phyloP scores from a whole-genome alignment of 176 grass and related monocot genomes.

The Cymbopogon citratus region DNA sequence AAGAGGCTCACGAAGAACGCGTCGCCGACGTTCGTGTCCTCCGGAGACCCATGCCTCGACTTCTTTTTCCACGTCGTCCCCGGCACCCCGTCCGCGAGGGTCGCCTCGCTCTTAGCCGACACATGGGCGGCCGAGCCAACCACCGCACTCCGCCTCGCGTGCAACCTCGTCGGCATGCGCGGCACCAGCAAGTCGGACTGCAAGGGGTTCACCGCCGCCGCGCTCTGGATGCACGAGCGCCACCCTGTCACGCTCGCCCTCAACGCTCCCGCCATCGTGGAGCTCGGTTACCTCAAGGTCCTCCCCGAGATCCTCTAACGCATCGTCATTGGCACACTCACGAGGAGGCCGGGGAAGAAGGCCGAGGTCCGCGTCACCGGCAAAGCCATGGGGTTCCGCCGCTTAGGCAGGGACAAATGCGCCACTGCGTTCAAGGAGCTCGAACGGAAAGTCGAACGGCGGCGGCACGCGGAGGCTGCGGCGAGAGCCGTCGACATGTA shows the following conservation, averaged over 20 bases:
- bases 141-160: slow-evolving; percentile 46
- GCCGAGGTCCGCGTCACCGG: not conserved
- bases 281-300: slow-evolving; percentile 76
- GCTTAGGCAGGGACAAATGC: slow-evolving; percentile 2
- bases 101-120: slow-evolving; percentile 18
- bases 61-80: slow-evolving; percentile 69
- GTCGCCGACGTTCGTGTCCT: slow-evolving; percentile 39
- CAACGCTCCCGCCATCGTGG: slow-evolving; percentile 37
- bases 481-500: slow-evolving; percentile 12
- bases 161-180: slow-evolving; percentile 37
- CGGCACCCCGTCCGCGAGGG: not conserved
- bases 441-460: slow-evolving; percentile 13
- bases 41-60: slow-evolving; percentile 50
- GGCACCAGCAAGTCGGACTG: slow-evolving; percentile 12
- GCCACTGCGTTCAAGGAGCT: slow-evolving; percentile 31
- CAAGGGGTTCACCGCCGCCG: slow-evolving; percentile 8
- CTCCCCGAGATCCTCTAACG: slow-evolving; percentile 66
- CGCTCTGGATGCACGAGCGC: slow-evolving; percentile 38
- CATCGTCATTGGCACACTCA: slow-evolving; percentile 33
- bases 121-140: slow-evolving; percentile 31
- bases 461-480: slow-evolving; percentile 27
- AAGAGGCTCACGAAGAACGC: slow-evolving; percentile 39
- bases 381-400: not conserved
- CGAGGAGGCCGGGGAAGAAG: slow-evolving; percentile 18
- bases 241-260: slow-evolving; percentile 71